phyloP scores from a whole-genome alignment of 2,329 filamentous ascomycete genomes.

The Fonsecaea monophora region DNA sequence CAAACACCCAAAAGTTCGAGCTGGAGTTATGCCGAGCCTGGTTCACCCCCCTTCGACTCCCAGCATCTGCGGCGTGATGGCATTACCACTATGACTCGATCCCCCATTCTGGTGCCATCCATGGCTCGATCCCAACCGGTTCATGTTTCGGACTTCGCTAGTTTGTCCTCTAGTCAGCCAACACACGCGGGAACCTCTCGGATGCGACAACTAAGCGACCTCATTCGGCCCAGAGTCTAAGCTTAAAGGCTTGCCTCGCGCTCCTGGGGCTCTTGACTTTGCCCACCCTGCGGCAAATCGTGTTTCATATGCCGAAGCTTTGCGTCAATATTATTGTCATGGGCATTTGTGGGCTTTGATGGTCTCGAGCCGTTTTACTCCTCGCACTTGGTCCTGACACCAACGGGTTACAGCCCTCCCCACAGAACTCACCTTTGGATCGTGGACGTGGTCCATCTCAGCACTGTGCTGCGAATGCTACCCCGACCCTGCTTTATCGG shows the following conservation, averaged over 20 bases:
- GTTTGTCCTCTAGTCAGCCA: constrained; percentile 20
- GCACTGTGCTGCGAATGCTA: background rate
- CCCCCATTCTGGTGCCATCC: background rate
- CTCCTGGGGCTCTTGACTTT: constrained; percentile 9
- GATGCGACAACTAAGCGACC: constrained; percentile 20
- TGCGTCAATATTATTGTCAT: constrained; percentile 22
- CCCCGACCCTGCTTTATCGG: background rate
- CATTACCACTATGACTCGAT: background rate
- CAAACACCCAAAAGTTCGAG: background rate
- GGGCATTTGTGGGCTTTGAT: background rate
- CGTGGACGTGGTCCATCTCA: background rate
- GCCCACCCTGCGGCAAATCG: constrained; percentile 33
- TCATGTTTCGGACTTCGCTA: constrained; percentile 35
- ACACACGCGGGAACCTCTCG: constrained; percentile 14
- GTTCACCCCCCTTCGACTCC: background rate
- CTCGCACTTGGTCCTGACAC: background rate
- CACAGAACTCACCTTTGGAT: background rate
- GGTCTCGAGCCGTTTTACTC: background rate
- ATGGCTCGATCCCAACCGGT: constrained; percentile 8
- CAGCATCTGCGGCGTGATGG: background rate
- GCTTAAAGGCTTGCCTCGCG: constrained; percentile 11
- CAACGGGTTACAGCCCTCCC: background rate
- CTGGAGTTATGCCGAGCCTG: background rate
- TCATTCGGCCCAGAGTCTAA: constrained; percentile 10
- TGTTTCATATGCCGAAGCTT: constrained; percentile 32